phyloP scores from a whole-genome alignment of 2,329 filamentous ascomycete genomes.

The Lecanicillium sp. region DNA sequence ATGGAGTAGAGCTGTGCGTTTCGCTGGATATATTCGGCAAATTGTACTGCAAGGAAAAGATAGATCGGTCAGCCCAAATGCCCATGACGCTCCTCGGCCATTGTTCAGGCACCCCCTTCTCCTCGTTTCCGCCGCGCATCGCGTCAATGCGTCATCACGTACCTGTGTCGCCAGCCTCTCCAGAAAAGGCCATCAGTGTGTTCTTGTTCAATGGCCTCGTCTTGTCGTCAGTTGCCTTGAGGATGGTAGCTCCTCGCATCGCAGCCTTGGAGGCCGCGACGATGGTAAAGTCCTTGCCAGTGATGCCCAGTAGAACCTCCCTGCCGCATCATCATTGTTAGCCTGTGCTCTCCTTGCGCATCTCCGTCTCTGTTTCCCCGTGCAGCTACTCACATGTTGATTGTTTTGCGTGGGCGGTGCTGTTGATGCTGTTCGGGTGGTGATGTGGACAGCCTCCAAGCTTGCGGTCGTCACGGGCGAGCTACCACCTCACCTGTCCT shows the following conservation, averaged over 20 bases:
- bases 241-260: slow-evolving; percentile 93
- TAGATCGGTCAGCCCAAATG: no score
- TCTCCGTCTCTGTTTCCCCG: no score
- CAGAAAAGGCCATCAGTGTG: slow-evolving; percentile 90
- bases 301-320: slow-evolving; percentile 97
- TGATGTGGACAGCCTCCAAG: slow-evolving; percentile 11
- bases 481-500: slow-evolving; percentile 2
- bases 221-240: slow-evolving; percentile 96
- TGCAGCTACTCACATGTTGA: slow-evolving; percentile 6
- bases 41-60: slow-evolving; percentile 63
- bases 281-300: slow-evolving; percentile 98
- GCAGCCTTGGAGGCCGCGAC: slow-evolving; percentile 95
- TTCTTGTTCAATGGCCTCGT: slow-evolving; percentile 87
- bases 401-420: slow-evolving; percentile 3
- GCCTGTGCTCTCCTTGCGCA: background rate
- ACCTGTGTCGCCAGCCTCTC: slow-evolving; percentile 95
- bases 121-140: background rate
- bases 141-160: slow-evolving; percentile 18
- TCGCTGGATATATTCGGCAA: slow-evolving; percentile 97
- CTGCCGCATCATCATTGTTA: slow-evolving; percentile 34
- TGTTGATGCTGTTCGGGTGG: slow-evolving; percentile 1
- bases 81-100: background rate
- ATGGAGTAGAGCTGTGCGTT: slow-evolving; percentile 98
- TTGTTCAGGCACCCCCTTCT: background rate
- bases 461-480: background rate